Percentiles rank a stretch among this genome's conserved stretches.
These are phyloP conservation scores for Alternaria ventricosa DNA, from an alignment of 2,329 filamentous ascomycete genomes.

Conservation along the genomic window DNA sequence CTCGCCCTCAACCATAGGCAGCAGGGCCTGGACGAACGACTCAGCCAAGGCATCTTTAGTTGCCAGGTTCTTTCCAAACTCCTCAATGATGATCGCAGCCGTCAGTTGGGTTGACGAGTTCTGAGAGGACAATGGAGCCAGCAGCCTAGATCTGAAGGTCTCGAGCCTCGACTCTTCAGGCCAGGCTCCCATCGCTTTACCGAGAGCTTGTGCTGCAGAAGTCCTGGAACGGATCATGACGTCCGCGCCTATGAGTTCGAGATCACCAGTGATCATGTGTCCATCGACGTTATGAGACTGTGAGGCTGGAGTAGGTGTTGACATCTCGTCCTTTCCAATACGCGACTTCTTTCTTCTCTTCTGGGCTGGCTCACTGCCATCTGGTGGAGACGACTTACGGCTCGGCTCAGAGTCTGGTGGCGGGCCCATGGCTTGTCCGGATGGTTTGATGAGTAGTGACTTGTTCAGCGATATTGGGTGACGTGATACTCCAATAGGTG, in stretches of 20 bases:
- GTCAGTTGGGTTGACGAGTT: constrained; percentile 88
- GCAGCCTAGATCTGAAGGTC: constrained; percentile 68
- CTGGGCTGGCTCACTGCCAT: constrained; percentile 62
- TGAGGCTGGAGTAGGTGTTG: constrained; percentile 64
- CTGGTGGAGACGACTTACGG: constrained; percentile 43
- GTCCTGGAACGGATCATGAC: constrained; percentile 87
- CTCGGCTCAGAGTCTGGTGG: constrained; percentile 40
- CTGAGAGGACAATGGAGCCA: constrained; percentile 72
- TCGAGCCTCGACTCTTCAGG: constrained; percentile 66
- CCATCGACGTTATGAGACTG: constrained; percentile 86
- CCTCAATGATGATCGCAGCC: constrained; percentile 83
- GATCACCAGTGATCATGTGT: constrained; percentile 96
- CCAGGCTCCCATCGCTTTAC: constrained; percentile 79
- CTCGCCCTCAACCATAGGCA: constrained; percentile 79
- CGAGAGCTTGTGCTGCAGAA: constrained; percentile 85
- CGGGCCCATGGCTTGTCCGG: constrained; percentile 78
- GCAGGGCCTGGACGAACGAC: constrained; percentile 70
- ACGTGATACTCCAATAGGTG: constrained; percentile 89
- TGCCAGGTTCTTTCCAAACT: constrained; percentile 71
- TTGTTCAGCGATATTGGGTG: constrained; percentile 93
- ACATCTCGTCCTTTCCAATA: constrained; percentile 66
- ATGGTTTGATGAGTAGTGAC: constrained; percentile 88
- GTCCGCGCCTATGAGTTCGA: constrained; percentile 91
- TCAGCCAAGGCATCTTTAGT: constrained; percentile 59
- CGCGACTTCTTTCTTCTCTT: constrained; percentile 86